Base-by-base conservation (phyloP, 2,329 filamentous ascomycete species). In the Nemania sp. region DNA sequence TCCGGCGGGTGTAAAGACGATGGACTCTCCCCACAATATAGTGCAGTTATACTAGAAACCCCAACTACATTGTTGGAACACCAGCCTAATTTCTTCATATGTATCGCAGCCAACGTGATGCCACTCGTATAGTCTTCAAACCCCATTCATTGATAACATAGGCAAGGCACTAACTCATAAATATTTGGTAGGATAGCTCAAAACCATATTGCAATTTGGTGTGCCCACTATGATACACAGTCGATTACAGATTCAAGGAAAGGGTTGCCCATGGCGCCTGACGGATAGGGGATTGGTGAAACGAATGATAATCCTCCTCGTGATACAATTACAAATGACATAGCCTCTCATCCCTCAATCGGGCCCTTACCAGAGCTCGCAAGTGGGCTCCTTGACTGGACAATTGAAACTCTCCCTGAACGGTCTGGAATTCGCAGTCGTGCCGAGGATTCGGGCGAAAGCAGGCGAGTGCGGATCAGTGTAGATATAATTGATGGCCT, bases 331-430 rank as follows among this genome's bases (percentile, higher is more conserved):
- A n/a, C 37, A 37, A 46, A 50, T 10, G 10, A 7, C 15, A 39
- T 29, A 39, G 9, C 18, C 3, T 34, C 25, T 7, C 54, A 47
- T 21, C n/a, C 54, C 18, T 12, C n/a, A 1, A 34, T 18, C 15
- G 57, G 3, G 25, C 34, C 20, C 15, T 61, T 17, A 91, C 88
- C 88, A 91, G 59, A 91, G 75, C 74, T 90, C 84, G 72, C 88
- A 91, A 34, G 81, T 83, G 0, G 88, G 88, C 71, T 90, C 81
- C 76, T 86, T 88, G 2, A 77, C 77, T 15, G 83, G 80, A 70
- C 89, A 92, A 48, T 83, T 77, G 72, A 91, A 91, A 10, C 84
- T 85, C 72, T 90, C 83, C 59, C 80, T 82, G 70, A 91, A 92
- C 17, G 85, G 86, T 29, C 81, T 79, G 32, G 87, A 89, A 68